Evolutionary conservation across 345 rosid species (phyloP).

Genomic region (Balakata baccata): DNA sequence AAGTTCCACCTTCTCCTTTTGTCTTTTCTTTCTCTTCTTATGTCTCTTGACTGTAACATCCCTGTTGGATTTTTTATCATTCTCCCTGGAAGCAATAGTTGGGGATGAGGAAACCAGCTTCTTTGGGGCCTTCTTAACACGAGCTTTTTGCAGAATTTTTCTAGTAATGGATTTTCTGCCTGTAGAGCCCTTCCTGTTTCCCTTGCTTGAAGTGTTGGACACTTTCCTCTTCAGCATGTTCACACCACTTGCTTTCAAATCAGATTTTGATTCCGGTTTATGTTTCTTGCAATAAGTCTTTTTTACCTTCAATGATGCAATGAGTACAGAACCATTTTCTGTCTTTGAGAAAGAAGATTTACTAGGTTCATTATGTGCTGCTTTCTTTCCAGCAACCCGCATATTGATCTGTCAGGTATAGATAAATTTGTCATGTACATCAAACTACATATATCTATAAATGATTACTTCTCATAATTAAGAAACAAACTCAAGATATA

Average conservation of each 20-base stretch:
- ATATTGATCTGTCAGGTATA: slow-evolving; percentile 30
- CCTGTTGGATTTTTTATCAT: too few relatives aligned
- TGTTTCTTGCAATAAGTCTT: slow-evolving; percentile 30
- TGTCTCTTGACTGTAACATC: slow-evolving; percentile 27
- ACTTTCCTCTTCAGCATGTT: slow-evolving; percentile 26
- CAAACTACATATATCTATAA: background rate
- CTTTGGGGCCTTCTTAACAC: slow-evolving; percentile 26
- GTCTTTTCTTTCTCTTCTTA: slow-evolving; percentile 47
- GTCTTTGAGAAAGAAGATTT: slow-evolving; percentile 31
- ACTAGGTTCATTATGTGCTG: slow-evolving; percentile 25
- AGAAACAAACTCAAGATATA: slow-evolving; percentile 5
- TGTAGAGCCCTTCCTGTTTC: slow-evolving; percentile 20
- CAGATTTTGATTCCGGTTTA: slow-evolving; percentile 30
- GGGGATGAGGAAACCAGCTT: slow-evolving; percentile 25
- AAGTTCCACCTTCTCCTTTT: slow-evolving; percentile 44
- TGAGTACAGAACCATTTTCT: slow-evolving; percentile 41
- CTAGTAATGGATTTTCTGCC: slow-evolving; percentile 16
- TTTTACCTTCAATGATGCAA: slow-evolving; percentile 40
- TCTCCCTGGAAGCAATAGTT: background rate
- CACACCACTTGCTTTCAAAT: slow-evolving; percentile 25
- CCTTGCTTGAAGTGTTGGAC: slow-evolving; percentile 25
- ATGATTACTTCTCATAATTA: background rate
- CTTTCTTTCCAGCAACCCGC: slow-evolving; percentile 33
- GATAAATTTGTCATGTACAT: slow-evolving; percentile 5
- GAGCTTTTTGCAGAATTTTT: slow-evolving; percentile 22